Base-by-base conservation (phyloP, 2,329 filamentous ascomycete genomes). In the Paraphaeosphaeria sporulosa region DNA sequence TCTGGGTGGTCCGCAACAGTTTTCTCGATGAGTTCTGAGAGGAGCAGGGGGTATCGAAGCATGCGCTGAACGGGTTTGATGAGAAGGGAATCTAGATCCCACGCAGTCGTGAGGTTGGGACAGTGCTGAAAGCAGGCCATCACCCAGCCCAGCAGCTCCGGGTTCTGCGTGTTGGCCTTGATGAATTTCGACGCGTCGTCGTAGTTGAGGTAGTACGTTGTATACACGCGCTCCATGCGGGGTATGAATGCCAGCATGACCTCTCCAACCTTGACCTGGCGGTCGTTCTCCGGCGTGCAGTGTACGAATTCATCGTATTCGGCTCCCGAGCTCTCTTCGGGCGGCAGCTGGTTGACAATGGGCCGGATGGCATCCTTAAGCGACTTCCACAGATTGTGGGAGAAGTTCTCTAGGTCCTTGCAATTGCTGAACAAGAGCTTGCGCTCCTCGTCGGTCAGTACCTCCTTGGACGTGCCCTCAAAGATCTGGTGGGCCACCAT, bases 401-500 rank as follows among this genome's bases (percentile, higher is more conserved):
- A 94, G 69, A 99, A 97, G 32, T 87, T 86, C 62, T 96, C 92
- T 58, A 99, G 89, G 70, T 97, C 91, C 69, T 95, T 91, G 4
- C 91, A 94, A 72, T 99, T 99, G 64, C 93, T 90, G 77, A 99
- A 99, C 17, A 99, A 87, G 13, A 91, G 85, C 74, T 94, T 96
- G 70, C 96, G 89, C 64, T 96, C 96, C 64, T 94, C 91, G 44
- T 87, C 82, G 46, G 91, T 92, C 30, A 97, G 86, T 64, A 93
- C 88, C 9, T 92, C 88, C 58, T 91, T 89, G 0, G 93, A 92
- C 0, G 95, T 98, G 46, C 92, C 93, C 78, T 96, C 96, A 83
- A 98, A 99, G 57, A 99, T 98, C 73, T 98, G 94, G 72, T 96
- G 93, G 2, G 97, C 90, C 55, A 99, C 94, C 75, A 94, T 97